Evolutionary conservation across 2,329 filamentous ascomycete species (phyloP).

Genomic region (Penicillium sp.): DNA sequence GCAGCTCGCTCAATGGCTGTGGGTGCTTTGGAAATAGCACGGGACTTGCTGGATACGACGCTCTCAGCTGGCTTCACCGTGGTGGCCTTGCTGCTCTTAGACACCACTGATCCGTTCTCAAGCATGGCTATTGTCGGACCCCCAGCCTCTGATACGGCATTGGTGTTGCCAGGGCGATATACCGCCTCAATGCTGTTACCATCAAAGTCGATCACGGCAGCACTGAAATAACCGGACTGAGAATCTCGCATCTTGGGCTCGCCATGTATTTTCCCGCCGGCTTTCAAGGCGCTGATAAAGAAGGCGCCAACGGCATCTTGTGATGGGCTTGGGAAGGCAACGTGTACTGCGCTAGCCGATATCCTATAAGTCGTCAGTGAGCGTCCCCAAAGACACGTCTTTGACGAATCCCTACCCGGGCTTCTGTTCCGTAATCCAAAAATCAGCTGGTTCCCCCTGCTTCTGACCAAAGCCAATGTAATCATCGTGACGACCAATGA

Average conservation of each 20-base stretch:
- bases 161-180: conserved; percentile 46
- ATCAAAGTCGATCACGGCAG: conserved; percentile 70
- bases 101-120: conserved; percentile 40
- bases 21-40: conserved; percentile 28
- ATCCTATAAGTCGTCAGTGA: conserved; percentile 31
- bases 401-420: conserved; percentile 48
- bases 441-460: conserved; percentile 54
- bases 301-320: conserved; percentile 67
- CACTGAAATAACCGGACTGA: conserved; percentile 58
- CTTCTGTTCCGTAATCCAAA: conserved; percentile 62
- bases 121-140: conserved; percentile 36
- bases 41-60: conserved; percentile 33
- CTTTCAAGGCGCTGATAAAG: conserved; percentile 65
- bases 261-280: conserved; percentile 59
- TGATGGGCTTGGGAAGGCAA: conserved; percentile 67
- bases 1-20: conserved; percentile 23
- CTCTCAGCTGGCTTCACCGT: conserved; percentile 28
- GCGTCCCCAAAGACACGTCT: not conserved
- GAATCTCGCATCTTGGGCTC: conserved; percentile 54
- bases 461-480: conserved; percentile 61
- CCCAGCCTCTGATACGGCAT: conserved; percentile 29
- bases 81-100: conserved; percentile 31
- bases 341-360: conserved; percentile 56
- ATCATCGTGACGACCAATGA: conserved; percentile 60
- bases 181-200: conserved; percentile 81